Evolutionary conservation across 139 green algal species (phyloP).

Genomic region (Auxenochlorella pyrenoidosa): DNA sequence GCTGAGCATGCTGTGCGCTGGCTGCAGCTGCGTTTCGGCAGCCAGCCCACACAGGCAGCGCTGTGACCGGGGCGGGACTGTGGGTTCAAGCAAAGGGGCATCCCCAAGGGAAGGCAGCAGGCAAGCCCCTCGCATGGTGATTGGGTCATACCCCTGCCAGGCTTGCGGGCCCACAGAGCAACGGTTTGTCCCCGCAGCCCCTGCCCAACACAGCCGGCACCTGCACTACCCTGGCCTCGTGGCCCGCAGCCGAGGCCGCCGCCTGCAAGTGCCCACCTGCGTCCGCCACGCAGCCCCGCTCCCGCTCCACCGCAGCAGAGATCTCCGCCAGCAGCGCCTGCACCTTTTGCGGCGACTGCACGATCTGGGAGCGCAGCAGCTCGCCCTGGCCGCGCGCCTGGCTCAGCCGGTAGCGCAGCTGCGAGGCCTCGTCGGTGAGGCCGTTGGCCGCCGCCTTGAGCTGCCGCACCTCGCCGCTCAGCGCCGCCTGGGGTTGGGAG

Average conservation of each 20-base stretch:
- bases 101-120: no score
- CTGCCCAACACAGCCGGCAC: background rate
- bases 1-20: no score
- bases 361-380: slow-evolving; percentile 78
- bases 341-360: slow-evolving; percentile 69
- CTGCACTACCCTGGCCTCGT: background rate
- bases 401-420: slow-evolving; percentile 72
- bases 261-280: slow-evolving; percentile 12
- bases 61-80: no score
- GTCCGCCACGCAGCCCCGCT: slow-evolving; percentile 47
- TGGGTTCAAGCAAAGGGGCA: no score
- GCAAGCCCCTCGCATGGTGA: no score
- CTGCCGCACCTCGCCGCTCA: slow-evolving; percentile 69
- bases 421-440: slow-evolving; percentile 63
- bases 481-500: slow-evolving; percentile 9
- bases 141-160: no score
- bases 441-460: slow-evolving; percentile 69
- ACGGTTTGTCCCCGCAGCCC: background rate
- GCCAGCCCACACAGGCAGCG: no score
- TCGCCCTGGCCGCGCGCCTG: slow-evolving; percentile 64
- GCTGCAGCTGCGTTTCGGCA: no score
- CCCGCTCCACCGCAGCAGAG: slow-evolving; percentile 48
- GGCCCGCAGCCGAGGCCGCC: background rate
- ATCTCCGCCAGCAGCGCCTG: slow-evolving; percentile 55
- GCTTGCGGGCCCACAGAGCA: background rate